Evolutionary conservation across 1,139 yeast species (phyloP).

Genomic region (Suhomyces anneliseae): DNA sequence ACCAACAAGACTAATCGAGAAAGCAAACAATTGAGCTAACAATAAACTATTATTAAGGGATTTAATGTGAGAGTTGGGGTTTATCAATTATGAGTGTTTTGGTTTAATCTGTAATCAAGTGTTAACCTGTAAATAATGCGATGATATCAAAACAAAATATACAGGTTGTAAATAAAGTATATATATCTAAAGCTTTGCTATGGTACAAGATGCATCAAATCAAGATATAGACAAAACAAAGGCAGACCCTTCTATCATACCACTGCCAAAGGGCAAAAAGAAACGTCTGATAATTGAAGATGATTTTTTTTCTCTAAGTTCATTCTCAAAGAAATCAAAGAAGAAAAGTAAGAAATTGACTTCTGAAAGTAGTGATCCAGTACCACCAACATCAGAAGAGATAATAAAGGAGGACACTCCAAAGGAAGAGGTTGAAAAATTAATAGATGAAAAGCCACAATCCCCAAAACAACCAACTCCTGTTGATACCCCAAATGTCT

Average conservation of each 20-base stretch:
- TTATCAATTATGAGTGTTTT: too few species aligned
- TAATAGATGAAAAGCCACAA: not conserved
- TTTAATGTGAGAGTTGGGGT: not conserved
- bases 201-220: not conserved
- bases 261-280: conserved; percentile 7
- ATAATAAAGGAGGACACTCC: not conserved
- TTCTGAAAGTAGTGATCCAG: not conserved
- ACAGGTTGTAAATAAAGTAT: not conserved
- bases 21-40: not conserved
- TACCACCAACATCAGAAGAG: not conserved
- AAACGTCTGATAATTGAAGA: conserved; percentile 15
- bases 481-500: not conserved
- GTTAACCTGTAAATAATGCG: not conserved
- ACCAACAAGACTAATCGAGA: not conserved
- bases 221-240: not conserved
- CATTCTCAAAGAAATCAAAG: conserved; percentile 14
- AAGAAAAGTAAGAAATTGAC: conserved; percentile 19
- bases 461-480: not conserved
- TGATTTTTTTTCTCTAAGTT: conserved; percentile 18
- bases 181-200: not conserved
- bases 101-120: not conserved
- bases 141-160: not conserved
- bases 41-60: not conserved
- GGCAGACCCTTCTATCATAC: not conserved
- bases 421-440: not conserved